Percentiles rank a stretch among this genome's conserved stretches.
Conservation (phyloP, 345 rosid species). For the Cardamine chenopodiifolia region DNA sequence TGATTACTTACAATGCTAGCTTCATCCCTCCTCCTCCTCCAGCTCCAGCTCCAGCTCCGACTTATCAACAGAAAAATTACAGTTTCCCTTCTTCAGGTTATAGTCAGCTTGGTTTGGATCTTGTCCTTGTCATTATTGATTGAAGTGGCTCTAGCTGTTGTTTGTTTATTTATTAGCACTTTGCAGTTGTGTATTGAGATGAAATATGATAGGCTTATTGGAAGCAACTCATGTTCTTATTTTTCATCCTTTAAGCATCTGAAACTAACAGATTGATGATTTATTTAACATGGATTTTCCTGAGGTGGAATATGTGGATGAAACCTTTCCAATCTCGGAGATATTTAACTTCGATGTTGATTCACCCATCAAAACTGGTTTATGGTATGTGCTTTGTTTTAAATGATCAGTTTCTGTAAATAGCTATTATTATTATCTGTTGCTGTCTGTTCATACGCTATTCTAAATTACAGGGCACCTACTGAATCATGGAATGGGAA, state of each 20-base stretch:
- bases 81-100: not conserved
- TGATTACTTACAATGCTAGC: not conserved
- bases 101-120: not conserved
- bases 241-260: not conserved
- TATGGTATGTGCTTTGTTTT: slow-evolving; percentile 45
- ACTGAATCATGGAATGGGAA: slow-evolving; percentile 51
- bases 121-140: not conserved
- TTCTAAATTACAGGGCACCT: slow-evolving; percentile 48
- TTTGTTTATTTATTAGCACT: not conserved
- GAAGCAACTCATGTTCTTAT: not conserved
- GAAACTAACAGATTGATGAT: slow-evolving; percentile 47
- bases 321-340: slow-evolving; percentile 66
- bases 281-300: slow-evolving; percentile 68
- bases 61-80: not conserved
- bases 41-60: not conserved
- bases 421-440: not conserved
- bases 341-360: slow-evolving; percentile 72
- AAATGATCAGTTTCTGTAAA: not conserved
- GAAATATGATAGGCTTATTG: not conserved
- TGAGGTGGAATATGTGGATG: slow-evolving; percentile 60
- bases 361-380: slow-evolving; percentile 37
- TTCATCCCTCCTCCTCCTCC: not conserved
- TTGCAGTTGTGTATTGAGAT: not conserved
- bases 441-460: slow-evolving; percentile 9
- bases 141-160: not conserved